Conservation (phyloP, 768 basidiomycete genomes). For the Lactarius trivialis region DNA sequence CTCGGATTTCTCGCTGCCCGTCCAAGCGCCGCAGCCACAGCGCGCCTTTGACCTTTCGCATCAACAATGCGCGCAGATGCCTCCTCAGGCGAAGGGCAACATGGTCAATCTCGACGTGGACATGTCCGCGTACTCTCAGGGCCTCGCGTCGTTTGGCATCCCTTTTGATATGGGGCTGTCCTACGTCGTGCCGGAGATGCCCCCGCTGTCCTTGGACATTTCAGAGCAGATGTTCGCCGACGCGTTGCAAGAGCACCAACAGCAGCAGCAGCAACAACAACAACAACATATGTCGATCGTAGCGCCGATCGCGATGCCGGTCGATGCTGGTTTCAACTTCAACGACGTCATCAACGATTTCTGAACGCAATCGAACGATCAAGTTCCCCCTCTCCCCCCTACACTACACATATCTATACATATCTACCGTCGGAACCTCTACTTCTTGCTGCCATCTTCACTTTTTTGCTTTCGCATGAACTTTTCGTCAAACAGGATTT, state of each 20-base stretch:
- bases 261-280: background rate
- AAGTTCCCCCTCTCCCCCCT: background rate
- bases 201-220: slow-evolving; percentile 15
- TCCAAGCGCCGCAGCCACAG: slow-evolving; percentile 20
- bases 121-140: slow-evolving; percentile 18
- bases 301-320: slow-evolving; percentile 10
- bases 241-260: slow-evolving; percentile 4
- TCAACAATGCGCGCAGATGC: background rate
- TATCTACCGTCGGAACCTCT: slow-evolving; percentile 10
- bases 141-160: slow-evolving; percentile 19
- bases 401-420: background rate
- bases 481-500: background rate
- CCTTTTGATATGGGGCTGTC: slow-evolving; percentile 20
- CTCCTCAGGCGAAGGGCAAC: background rate
- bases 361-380: slow-evolving; percentile 11
- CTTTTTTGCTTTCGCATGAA: background rate
- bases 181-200: slow-evolving; percentile 14
- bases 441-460: background rate
- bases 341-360: slow-evolving; percentile 23
- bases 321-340: slow-evolving; percentile 17
- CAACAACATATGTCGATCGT: slow-evolving; percentile 6
- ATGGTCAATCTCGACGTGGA: slow-evolving; percentile 6
- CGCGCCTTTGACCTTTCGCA: slow-evolving; percentile 13
- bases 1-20: slow-evolving; percentile 19
- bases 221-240: slow-evolving; percentile 13